Evolutionary conservation across 2,329 filamentous ascomycete species (phyloP).

Genomic region (Pyrenophora seminiperda): DNA sequence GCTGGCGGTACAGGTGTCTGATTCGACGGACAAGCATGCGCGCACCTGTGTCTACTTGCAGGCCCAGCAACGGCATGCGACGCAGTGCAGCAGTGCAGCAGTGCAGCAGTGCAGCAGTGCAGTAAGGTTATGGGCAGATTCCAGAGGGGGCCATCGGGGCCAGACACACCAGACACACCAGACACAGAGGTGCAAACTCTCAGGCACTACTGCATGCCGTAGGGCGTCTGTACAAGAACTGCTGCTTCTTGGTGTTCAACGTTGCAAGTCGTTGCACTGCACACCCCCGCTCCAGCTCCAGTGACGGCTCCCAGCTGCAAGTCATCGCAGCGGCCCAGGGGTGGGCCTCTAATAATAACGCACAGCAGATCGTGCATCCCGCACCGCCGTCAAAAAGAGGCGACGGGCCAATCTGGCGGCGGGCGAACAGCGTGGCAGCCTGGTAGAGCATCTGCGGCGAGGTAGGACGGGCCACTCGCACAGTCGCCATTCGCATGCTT

Average conservation of each 20-base stretch:
- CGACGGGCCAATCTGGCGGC: constrained; percentile 23
- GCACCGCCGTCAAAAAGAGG: constrained; percentile 15
- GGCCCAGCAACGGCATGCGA: neutral
- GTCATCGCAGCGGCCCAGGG: constrained; percentile 17
- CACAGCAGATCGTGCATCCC: constrained; percentile 31
- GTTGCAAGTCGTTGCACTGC: no score
- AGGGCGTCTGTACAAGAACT: neutral
- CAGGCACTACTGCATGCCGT: neutral
- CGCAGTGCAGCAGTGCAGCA: neutral
- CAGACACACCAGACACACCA: no score
- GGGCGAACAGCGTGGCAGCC: constrained; percentile 32
- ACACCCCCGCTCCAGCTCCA: constrained; percentile 5
- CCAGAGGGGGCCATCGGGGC: no score
- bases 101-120: neutral
- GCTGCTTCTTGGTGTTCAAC: no score
- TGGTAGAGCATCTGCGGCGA: constrained; percentile 30
- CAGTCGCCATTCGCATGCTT: constrained; percentile 18
- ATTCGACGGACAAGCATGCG: constrained; percentile 11
- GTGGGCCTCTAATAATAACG: constrained; percentile 33
- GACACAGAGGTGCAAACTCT: no score
- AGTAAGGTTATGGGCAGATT: neutral
- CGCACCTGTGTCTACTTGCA: neutral
- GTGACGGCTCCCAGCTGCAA: constrained; percentile 19
- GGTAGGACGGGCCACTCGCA: constrained; percentile 35
- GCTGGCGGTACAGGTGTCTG: constrained; percentile 1